Evolutionary conservation across 2,329 filamentous ascomycete species (phyloP).

Genomic region (Dactylonectria macrodidyma): DNA sequence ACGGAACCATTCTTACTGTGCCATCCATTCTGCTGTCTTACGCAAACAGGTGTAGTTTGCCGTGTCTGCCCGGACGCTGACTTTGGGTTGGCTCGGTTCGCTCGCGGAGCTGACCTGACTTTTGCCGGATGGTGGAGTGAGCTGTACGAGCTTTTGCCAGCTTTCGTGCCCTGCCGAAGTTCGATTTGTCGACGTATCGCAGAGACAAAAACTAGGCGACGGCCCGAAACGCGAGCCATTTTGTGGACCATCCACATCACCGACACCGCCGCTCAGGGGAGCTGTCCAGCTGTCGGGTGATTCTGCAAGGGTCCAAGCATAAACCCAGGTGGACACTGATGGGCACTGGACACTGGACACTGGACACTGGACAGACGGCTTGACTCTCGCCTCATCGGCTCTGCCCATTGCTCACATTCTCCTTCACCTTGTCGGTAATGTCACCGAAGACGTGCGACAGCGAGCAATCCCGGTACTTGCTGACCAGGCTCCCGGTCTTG

Average conservation of each 20-base stretch:
- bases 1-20: not conserved
- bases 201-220: constrained; percentile 28
- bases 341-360: too few relatives aligned
- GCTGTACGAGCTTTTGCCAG: not conserved
- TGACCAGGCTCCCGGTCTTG: constrained; percentile 65
- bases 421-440: constrained; percentile 67
- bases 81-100: constrained; percentile 3
- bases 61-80: not conserved
- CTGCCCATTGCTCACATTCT: constrained; percentile 38
- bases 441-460: constrained; percentile 77
- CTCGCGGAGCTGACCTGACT: constrained; percentile 26
- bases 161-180: not conserved
- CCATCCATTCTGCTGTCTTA: not conserved
- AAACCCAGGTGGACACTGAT: not conserved
- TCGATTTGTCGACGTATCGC: not conserved
- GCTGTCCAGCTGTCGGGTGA: not conserved
- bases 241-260: constrained; percentile 23
- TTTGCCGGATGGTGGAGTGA: not conserved
- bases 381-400: constrained; percentile 23
- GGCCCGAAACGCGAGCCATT: constrained; percentile 34
- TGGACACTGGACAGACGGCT: not conserved
- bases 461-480: constrained; percentile 82
- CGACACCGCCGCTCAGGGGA: not conserved
- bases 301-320: not conserved
- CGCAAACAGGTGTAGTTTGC: not conserved